These are phyloP conservation scores for Aureobasidium sp. DNA, from an alignment of 2,329 filamentous ascomycete species.

Conservation along the genomic window DNA sequence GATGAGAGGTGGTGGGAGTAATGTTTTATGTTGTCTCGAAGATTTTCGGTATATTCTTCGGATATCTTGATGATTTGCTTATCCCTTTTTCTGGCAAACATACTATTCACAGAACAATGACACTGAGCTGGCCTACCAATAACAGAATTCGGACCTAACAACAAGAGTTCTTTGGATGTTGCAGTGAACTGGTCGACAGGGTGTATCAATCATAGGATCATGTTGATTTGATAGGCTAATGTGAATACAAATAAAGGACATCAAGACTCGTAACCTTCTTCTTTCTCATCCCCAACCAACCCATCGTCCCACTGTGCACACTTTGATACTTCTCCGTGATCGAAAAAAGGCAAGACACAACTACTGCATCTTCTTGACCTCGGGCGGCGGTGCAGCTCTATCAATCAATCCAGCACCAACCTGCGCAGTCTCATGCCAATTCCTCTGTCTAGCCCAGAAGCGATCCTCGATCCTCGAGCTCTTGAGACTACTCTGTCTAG, in stretches of 20 bases:
- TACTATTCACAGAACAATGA: no score
- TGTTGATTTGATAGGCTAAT: neutral
- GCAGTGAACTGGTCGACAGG: neutral
- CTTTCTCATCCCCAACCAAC: neutral
- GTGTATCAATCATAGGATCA: neutral
- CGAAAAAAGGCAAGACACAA: neutral
- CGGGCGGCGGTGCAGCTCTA: constrained; percentile 18
- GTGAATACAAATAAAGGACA: neutral
- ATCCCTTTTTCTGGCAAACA: no score
- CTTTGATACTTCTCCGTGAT: no score
- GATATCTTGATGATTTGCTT: neutral
- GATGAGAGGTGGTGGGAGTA: constrained; percentile 31
- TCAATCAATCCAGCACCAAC: constrained; percentile 45
- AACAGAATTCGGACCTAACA: no score
- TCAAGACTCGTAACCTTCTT: neutral
- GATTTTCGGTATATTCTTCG: neutral
- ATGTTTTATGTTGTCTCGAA: neutral
- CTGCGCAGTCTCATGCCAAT: constrained; percentile 42
- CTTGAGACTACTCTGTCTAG: constrained; percentile 30
- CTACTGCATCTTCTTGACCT: constrained; percentile 16
- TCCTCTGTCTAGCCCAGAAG: constrained; percentile 46
- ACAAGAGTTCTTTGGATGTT: neutral
- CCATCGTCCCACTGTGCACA: neutral
- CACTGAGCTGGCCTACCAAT: no score
- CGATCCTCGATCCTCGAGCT: constrained; percentile 35